A percentile compares a stretch with the other conserved stretches of the same genome.
phyloP scores from a whole-genome alignment of 208 protist species.

The Acanthamoeba castellanii region DNA sequence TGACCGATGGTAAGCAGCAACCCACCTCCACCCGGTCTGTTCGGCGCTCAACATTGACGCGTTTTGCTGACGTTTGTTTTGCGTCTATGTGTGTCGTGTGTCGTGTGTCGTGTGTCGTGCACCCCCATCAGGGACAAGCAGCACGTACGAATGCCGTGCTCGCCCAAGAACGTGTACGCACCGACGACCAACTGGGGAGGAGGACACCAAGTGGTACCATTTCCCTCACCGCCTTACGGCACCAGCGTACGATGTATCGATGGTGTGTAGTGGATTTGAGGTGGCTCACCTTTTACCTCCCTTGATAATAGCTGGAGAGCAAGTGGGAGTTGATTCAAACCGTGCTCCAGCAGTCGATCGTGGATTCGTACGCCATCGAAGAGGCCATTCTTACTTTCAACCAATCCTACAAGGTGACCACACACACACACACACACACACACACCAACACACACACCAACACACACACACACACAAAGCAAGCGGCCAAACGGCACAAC shows the following conservation, averaged over 20 bases:
- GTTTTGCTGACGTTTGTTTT: no score
- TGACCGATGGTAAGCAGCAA: background rate
- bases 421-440: background rate
- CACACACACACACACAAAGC: background rate
- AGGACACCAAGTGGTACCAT: background rate
- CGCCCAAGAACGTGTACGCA: slow-evolving; percentile 67
- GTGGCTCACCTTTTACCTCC: no score
- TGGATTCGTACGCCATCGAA: slow-evolving; percentile 51
- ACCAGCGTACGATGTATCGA: no score
- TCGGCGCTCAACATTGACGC: no score
- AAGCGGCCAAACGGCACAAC: background rate
- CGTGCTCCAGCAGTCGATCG: slow-evolving; percentile 47
- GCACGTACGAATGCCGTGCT: slow-evolving; percentile 77
- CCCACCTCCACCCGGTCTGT: background rate
- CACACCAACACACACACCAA: background rate
- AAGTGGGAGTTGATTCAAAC: slow-evolving; percentile 77
- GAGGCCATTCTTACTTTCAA: slow-evolving; percentile 66
- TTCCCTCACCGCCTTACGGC: background rate
- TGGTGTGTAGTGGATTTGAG: no score
- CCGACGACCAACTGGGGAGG: background rate
- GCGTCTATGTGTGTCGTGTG: no score
- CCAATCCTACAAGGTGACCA: background rate
- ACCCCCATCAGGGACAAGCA: slow-evolving; percentile 61
- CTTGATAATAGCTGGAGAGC: slow-evolving; percentile 12
- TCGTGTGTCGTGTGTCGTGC: background rate